A percentile compares a stretch with the other conserved stretches of the same genome.
phyloP scores from a whole-genome alignment of 192 early-diverging fungal genomes.

The Entomortierella parvispora region DNA sequence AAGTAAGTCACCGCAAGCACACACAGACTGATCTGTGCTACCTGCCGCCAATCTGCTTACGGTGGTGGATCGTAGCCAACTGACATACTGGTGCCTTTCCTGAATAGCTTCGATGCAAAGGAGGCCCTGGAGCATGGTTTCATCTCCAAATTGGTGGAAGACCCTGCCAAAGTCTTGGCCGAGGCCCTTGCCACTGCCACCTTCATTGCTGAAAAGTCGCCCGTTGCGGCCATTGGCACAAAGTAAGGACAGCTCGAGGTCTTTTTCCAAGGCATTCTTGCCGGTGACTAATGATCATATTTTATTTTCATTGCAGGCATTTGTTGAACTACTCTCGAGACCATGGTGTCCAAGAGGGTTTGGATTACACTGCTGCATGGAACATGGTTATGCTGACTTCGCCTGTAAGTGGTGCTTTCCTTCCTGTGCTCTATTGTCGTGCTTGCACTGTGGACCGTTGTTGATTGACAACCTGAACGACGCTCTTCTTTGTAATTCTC shows the following conservation, averaged over 20 bases:
- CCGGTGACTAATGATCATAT: no score
- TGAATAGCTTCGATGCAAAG: slow-evolving; percentile 58
- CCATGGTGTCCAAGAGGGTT: slow-evolving; percentile 88
- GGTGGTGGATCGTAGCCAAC: no score
- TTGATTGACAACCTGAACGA: background rate
- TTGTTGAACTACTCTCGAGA: slow-evolving; percentile 92
- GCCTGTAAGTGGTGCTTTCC: slow-evolving; percentile 56
- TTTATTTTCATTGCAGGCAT: slow-evolving; percentile 55
- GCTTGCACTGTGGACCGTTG: background rate
- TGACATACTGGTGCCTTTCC: no score
- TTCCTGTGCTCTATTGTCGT: background rate
- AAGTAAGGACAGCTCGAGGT: slow-evolving; percentile 64
- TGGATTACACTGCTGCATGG: slow-evolving; percentile 91
- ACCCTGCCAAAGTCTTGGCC: slow-evolving; percentile 29
- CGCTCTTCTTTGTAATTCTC: background rate
- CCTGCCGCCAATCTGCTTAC: background rate
- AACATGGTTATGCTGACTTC: slow-evolving; percentile 86
- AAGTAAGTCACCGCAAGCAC: slow-evolving; percentile 47
- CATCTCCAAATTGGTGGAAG: slow-evolving; percentile 44
- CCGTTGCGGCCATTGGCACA: slow-evolving; percentile 85
- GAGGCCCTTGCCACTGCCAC: slow-evolving; percentile 76
- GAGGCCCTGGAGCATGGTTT: slow-evolving; percentile 72
- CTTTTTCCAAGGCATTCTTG: no score
- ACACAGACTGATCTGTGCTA: background rate
- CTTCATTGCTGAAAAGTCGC: slow-evolving; percentile 88